Conservation (phyloP, 164 flowering plant species). For the Piper longum region DNA sequence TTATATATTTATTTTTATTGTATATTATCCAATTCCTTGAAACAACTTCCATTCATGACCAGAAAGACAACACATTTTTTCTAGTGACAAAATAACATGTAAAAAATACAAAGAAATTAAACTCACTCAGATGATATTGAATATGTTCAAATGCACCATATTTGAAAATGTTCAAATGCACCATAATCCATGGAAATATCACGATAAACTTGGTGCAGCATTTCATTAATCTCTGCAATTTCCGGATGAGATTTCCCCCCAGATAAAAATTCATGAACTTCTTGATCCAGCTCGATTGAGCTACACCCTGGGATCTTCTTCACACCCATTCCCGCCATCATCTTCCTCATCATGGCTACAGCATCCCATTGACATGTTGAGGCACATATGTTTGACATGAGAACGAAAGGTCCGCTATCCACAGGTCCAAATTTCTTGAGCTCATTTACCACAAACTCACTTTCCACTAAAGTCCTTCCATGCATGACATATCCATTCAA, state of each 20-base stretch:
- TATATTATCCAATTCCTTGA: neutral
- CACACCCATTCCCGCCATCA: slow-evolving; percentile 8
- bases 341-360: slow-evolving; percentile 5
- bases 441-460: slow-evolving; percentile 2
- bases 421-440: slow-evolving; percentile 1
- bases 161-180: too few relatives aligned
- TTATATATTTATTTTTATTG: neutral
- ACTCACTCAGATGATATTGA: too few relatives aligned
- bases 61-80: too few relatives aligned
- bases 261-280: slow-evolving; percentile 11
- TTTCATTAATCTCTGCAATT: slow-evolving; percentile 1
- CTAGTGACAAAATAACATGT: too few relatives aligned
- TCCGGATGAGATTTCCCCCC: slow-evolving; percentile 7
- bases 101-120: too few relatives aligned
- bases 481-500: slow-evolving; percentile 7
- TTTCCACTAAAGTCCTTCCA: neutral
- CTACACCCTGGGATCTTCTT: slow-evolving; percentile 16
- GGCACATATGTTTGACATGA: slow-evolving; percentile 10
- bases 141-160: too few relatives aligned
- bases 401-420: slow-evolving; percentile 4
- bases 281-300: slow-evolving; percentile 9
- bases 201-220: slow-evolving; percentile 1
- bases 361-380: slow-evolving; percentile 7
- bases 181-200: neutral
- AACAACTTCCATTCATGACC: neutral